Base-by-base conservation (phyloP, 306 rosid genomes). In the Quercus parvula region DNA sequence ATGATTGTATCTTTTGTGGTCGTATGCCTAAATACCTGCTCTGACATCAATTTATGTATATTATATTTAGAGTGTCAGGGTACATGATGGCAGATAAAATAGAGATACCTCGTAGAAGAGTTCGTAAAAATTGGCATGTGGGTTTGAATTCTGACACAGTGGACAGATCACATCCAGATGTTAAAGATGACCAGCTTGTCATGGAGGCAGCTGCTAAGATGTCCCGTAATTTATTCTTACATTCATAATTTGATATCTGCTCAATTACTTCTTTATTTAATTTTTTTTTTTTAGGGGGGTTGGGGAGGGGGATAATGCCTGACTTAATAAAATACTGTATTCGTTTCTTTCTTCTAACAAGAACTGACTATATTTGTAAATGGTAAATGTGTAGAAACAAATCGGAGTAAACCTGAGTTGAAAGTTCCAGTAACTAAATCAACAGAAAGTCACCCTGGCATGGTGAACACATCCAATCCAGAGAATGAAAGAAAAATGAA, bases 11-110 rank as follows among this genome's bases (percentile, higher is more conserved):
- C 31, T 6, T 66, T n/a, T 20, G 22, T 69, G 70, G 11, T 66
- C 17, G 18, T 59, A 8, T 18, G 13, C 62, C 54, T 55, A 68
- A 31, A 58, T 66, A 70, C 70, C 25, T 14, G 30, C 57, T 41
- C 75, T 35, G 57, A 6, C 14, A n/a, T 56, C 44, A 31, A 33
- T 49, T 75, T 74, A n/a, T 58, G 74, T 68, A 27, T 57, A 64
- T 76, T 58, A n/a, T 74, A 76, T 80, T 73, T 85, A 95, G 99
- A 94, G 94, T 86, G 71, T 93, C 99, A 5, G 98, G 99, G 76
- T 93, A 96, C 84, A 75, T 96, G 90, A 96, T 96, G 99, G 83
- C 96, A 62, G 99, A 96, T 30, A 96, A 96, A 79, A 88, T 96
- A 41, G 92, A 74, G 72, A 84, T 96, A 77, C 99, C 99, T 5